Evolutionary conservation across 768 basidiomycete species (phyloP).

Genomic region (Boletales sp.): DNA sequence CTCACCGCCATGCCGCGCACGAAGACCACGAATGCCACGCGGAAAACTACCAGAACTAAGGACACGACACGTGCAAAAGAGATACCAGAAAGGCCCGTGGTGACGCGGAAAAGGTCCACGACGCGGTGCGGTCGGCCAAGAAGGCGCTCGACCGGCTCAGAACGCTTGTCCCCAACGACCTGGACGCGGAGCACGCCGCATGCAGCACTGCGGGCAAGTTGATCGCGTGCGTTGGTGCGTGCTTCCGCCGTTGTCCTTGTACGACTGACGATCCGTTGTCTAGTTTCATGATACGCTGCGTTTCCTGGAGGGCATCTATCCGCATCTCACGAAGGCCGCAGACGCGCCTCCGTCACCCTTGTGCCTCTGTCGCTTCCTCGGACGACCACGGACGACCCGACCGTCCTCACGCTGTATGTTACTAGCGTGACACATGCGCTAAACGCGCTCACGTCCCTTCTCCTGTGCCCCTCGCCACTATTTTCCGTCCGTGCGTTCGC

Average conservation of each 20-base stretch:
- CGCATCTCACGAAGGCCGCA: constrained; percentile 30
- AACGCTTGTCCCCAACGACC: constrained; percentile 38
- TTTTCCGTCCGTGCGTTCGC: constrained; percentile 26
- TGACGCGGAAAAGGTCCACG: constrained; percentile 33
- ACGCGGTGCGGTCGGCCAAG: constrained; percentile 33
- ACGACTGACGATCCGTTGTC: not conserved
- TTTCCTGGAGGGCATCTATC: constrained; percentile 45
- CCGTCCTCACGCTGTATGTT: constrained; percentile 50
- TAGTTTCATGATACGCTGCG: constrained; percentile 53
- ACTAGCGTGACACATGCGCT: constrained; percentile 59
- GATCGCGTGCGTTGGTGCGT: constrained; percentile 67
- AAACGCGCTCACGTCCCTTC: constrained; percentile 34
- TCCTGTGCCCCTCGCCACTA: constrained; percentile 15
- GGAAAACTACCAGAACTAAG: constrained; percentile 15
- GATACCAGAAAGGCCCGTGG: constrained; percentile 22
- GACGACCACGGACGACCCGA: constrained; percentile 30
- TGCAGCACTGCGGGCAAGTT: constrained; percentile 65
- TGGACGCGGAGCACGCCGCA: constrained; percentile 75
- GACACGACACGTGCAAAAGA: constrained; percentile 13
- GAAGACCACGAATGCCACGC: constrained; percentile 1
- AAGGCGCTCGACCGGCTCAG: constrained; percentile 49
- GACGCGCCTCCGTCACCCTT: constrained; percentile 9
- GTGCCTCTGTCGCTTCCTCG: constrained; percentile 43
- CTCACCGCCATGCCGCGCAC: constrained; percentile 8
- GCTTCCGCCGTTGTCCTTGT: too few species aligned